Evolutionary conservation across 2,329 filamentous ascomycete species (phyloP).

Genomic region (Ophiobolus disseminans): DNA sequence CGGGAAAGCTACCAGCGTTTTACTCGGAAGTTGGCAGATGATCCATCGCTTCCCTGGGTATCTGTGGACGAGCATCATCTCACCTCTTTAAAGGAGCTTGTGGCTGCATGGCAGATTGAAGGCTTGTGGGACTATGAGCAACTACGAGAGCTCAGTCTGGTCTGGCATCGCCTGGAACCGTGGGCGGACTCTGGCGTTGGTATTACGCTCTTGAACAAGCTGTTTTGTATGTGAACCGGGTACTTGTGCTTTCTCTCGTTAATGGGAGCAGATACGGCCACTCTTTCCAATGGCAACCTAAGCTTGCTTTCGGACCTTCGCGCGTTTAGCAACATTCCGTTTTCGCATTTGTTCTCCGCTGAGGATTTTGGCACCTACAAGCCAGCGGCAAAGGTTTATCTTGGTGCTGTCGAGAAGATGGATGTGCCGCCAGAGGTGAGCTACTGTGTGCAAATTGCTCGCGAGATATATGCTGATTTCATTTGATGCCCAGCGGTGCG

Average conservation of each 20-base stretch:
- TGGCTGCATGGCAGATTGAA: slow-evolving; percentile 62
- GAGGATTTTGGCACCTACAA: slow-evolving; percentile 80
- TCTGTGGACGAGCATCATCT: slow-evolving; percentile 76
- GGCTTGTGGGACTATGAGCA: slow-evolving; percentile 63
- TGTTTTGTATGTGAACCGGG: slow-evolving; percentile 49
- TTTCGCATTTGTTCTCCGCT: slow-evolving; percentile 68
- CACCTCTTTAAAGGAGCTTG: slow-evolving; percentile 65
- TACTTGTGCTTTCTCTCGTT: not conserved
- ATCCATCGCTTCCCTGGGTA: slow-evolving; percentile 61
- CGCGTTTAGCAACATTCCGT: slow-evolving; percentile 65
- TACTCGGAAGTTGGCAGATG: slow-evolving; percentile 60
- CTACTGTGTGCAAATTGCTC: too few relatives aligned
- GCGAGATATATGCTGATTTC: too few relatives aligned
- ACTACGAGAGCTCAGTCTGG: slow-evolving; percentile 56
- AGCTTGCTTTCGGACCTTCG: slow-evolving; percentile 71
- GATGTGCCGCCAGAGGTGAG: slow-evolving; percentile 64
- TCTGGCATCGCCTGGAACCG: slow-evolving; percentile 75
- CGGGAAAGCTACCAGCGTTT: slow-evolving; percentile 69
- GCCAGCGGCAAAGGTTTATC: slow-evolving; percentile 71
- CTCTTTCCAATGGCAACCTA: slow-evolving; percentile 77
- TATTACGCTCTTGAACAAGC: slow-evolving; percentile 60
- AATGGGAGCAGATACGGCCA: slow-evolving; percentile 58
- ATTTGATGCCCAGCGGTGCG: slow-evolving; percentile 69
- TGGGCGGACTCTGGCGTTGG: slow-evolving; percentile 72
- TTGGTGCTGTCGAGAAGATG: slow-evolving; percentile 68